These are phyloP conservation scores for Fraxinus albicans DNA, from an alignment of 305 asterid genomes.

Conservation along the genomic window DNA sequence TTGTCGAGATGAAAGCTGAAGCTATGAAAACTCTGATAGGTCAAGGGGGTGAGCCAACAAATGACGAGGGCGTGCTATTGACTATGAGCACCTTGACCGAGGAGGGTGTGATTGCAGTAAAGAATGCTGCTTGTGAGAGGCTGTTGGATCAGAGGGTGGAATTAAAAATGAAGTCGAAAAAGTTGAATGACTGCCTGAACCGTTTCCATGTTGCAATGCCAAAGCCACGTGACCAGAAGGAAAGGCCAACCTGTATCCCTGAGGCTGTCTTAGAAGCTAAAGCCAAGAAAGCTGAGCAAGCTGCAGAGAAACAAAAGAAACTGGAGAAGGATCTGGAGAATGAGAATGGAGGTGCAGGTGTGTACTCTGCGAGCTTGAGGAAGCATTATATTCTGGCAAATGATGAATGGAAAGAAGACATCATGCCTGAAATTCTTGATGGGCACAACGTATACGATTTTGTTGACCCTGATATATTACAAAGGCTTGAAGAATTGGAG, in stretches of 20 bases:
- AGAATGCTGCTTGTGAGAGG: slow-evolving; percentile 91
- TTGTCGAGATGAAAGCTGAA: slow-evolving; percentile 83
- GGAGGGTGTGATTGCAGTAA: slow-evolving; percentile 80
- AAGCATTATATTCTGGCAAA: slow-evolving; percentile 77
- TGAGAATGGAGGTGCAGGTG: slow-evolving; percentile 99
- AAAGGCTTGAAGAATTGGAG: slow-evolving; percentile 89
- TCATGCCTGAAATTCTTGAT: slow-evolving; percentile 78
- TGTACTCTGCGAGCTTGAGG: slow-evolving; percentile 89
- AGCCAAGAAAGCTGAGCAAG: slow-evolving; percentile 60
- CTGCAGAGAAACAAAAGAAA: slow-evolving; percentile 61
- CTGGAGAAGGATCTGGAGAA: slow-evolving; percentile 87
- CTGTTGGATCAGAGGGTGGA: slow-evolving; percentile 88
- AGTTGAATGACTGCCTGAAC: slow-evolving; percentile 74
- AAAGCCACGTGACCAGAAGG: slow-evolving; percentile 83
- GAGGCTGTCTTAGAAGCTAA: slow-evolving; percentile 76
- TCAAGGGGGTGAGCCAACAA: slow-evolving; percentile 81
- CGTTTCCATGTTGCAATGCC: slow-evolving; percentile 94
- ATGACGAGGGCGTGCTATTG: slow-evolving; percentile 64
- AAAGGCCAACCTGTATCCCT: slow-evolving; percentile 79
- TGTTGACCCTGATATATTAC: slow-evolving; percentile 81
- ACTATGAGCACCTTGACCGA: slow-evolving; percentile 91
- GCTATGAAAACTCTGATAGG: slow-evolving; percentile 89
- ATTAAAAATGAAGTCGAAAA: slow-evolving; percentile 83
- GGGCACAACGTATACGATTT: slow-evolving; percentile 95
- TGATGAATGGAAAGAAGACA: slow-evolving; percentile 88